phyloP scores from a whole-genome alignment of 192 early-diverging fungal genomes.

The Radiomyces spectabilis region DNA sequence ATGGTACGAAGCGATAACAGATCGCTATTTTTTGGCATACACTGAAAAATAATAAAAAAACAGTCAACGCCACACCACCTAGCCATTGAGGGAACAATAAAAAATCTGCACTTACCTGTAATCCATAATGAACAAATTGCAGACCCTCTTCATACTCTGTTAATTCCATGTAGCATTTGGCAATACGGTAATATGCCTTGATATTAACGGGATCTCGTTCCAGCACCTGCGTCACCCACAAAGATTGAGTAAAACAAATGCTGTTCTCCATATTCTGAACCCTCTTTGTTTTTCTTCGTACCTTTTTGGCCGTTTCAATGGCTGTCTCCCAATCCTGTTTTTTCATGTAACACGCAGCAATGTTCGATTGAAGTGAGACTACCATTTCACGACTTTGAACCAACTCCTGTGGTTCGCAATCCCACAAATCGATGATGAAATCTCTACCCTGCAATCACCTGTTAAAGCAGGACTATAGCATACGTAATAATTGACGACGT shows the following conservation, averaged over 20 bases:
- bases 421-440: background rate
- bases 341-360: background rate
- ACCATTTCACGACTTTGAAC: background rate
- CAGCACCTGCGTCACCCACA: background rate
- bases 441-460: background rate
- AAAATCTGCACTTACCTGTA: background rate
- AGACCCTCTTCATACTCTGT: background rate
- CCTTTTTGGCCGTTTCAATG: background rate
- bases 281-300: background rate
- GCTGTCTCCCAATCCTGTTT: background rate
- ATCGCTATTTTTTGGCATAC: too few species aligned
- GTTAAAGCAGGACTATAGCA: background rate
- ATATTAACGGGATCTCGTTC: background rate
- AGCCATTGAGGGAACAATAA: too few species aligned
- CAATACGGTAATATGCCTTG: slow-evolving; percentile 1
- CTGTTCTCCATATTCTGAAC: background rate
- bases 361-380: background rate
- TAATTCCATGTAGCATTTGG: background rate
- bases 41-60: too few species aligned
- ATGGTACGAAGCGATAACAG: too few species aligned
- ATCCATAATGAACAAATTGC: background rate
- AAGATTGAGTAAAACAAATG: background rate
- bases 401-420: background rate
- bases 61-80: too few species aligned
- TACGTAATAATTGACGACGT: background rate